Evolutionary conservation across 768 basidiomycete species (phyloP), one percentile per base, ranked within the genome.

Genomic region (Rhizopogon vinicolor): DNA sequence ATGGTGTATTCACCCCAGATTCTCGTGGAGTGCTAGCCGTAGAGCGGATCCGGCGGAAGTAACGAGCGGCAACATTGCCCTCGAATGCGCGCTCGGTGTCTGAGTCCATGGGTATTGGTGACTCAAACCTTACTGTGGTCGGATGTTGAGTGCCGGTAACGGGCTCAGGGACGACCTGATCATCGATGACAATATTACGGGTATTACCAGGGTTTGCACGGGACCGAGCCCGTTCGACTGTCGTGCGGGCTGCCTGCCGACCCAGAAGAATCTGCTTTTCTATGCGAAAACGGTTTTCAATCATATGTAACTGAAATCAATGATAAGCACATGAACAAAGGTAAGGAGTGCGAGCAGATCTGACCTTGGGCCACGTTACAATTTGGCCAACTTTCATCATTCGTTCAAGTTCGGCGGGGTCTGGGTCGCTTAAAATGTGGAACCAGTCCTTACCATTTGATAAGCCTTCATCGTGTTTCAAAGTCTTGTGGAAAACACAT

Each of bases 341-440:
- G 35, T 5, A 37, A 1, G 19, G 48, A 49, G 14, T 3, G 48
- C 35, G 8, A 49, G 35, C 37, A 16, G 37, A 19, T 25, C 74
- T 55, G 60, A 96, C 91, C 76, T 96, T 98, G 0, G 97, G 96
- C 93, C 93, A 99, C n/a, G 97, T 91, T 29, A 93, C 96, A 9
- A 83, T 67, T 71, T 97, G 79, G 10, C 97, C 97, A 0, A 93
- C 89, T 53, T 76, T 75, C 57, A 97, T 82, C 92, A 98, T 93
- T 58, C 93, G 76, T 57, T 82, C 84, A 52, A 99, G 76, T 68
- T 98, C 92, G 7, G 72, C 64, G 7, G 81, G 81, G 68, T 91
- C 83, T 0, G 94, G 94, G 68, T 97, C 94, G 29, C 84, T 90
- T 43, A 98, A 71, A 44, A 98, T 80, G 41, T 77, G 82, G 56